Evolutionary conservation across 116 monocot genomes (phyloP).

Genomic region (Phalaenopsis hybrid): DNA sequence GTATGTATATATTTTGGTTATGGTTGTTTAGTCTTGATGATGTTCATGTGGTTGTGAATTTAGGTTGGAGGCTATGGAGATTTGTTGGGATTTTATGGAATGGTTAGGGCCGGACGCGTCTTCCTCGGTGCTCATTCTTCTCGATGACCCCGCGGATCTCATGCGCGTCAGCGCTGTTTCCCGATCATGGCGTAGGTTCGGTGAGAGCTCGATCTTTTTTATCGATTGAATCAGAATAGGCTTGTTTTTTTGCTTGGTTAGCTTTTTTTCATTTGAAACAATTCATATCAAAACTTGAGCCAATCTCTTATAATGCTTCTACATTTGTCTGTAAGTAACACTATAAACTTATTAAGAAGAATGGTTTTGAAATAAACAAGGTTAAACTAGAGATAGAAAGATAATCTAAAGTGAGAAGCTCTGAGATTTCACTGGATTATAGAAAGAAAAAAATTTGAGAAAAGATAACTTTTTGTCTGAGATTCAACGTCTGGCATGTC

Average conservation of each 20-base stretch:
- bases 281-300: not conserved
- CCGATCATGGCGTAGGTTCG: conserved; percentile 60
- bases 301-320: not conserved
- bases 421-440: no score
- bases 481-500: no score
- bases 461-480: no score
- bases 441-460: no score
- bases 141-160: conserved; percentile 62
- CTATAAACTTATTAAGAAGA: no score
- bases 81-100: conserved; percentile 47
- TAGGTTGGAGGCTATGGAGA: conserved; percentile 13
- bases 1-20: not conserved
- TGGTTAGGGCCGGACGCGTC: conserved; percentile 51
- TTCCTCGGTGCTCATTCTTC: conserved; percentile 20
- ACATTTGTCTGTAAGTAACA: no score
- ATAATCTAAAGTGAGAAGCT: no score
- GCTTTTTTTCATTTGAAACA: not conserved
- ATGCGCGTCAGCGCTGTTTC: conserved; percentile 55
- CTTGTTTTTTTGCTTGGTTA: not conserved
- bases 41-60: not conserved
- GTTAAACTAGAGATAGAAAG: no score
- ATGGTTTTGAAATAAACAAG: no score
- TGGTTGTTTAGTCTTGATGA: not conserved
- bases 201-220: conserved; percentile 17
- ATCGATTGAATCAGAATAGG: conserved; percentile 1